Evolutionary conservation across 2,329 filamentous ascomycete species (phyloP), one percentile per base, ranked within the genome.

Genomic region (Beauveria scarabaeidicola): DNA sequence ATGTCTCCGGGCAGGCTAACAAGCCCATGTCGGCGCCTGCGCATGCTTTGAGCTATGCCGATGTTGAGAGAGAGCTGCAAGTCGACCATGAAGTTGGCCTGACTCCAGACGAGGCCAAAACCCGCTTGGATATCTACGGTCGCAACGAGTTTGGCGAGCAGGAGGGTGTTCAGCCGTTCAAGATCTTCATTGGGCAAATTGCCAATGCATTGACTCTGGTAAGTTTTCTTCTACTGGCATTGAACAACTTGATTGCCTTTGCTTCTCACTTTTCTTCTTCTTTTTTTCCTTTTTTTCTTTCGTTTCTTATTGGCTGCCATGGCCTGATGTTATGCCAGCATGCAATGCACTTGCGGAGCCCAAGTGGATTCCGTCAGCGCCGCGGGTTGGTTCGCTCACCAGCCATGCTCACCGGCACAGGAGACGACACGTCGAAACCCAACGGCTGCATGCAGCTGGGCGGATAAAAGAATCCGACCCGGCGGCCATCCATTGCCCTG

Each of bases 161-260:
- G 7, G 75, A 79, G 57, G 81, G 81, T 9, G 85, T 89, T 23
- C 81, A 81, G 59, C 78, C 82, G 29, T 64, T 80, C 59, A 86
- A 86, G 67, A 88, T 89, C 62, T 72, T 89, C 23, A 74, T 88
- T 52, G 77, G 80, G 36, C 86, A 89, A 67, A 75, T 89, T 57
- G 84, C 84, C 61, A 89, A 89, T 70, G 85, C 85, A 15, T 82
- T 89, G 81, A 88, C 83, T 64, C 70, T 89, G 70, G 86, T 86
- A 67, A 67, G 69, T 63, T 41, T n/a, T 44, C 19, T 32, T 38
- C 6, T 9, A 13, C 17, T 21, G 21, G n/a, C 17, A 15, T 15
- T 44, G 23, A 44, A 44, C 13, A 43, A n/a, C 3, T 29, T 6
- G 52, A 44, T 52, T 25, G 19, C 27, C 8, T 32, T 21, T n/a